phyloP scores from a whole-genome alignment of 805 yeast genomes.

The Starmerella bacillaris region DNA sequence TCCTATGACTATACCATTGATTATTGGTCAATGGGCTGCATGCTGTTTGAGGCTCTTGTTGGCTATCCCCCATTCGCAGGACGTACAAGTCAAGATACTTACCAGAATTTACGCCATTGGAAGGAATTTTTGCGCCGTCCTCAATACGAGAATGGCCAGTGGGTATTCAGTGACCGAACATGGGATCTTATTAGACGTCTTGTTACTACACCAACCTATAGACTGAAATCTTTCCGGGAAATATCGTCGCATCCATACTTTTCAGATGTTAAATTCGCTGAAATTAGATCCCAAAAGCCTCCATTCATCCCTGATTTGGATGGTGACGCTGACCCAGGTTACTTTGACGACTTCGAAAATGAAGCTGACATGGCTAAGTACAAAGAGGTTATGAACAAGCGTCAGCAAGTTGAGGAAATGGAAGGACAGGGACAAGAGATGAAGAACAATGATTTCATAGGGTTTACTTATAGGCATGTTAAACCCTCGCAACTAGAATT shows the following conservation, averaged over 20 bases:
- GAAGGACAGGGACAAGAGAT: conserved; percentile 42
- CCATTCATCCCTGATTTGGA: conserved; percentile 96
- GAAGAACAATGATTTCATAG: conserved; percentile 62
- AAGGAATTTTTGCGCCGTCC: conserved; percentile 76
- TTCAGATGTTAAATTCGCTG: conserved; percentile 62
- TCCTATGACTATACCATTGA: conserved; percentile 91
- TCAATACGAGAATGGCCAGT: conserved; percentile 74
- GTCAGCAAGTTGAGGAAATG: conserved; percentile 62
- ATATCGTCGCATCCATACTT: conserved; percentile 67
- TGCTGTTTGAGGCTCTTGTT: conserved; percentile 85
- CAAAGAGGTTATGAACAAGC: conserved; percentile 89
- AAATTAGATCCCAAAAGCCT: conserved; percentile 52
- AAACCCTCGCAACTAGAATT: conserved; percentile 14
- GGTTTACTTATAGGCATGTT: conserved; percentile 88
- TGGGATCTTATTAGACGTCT: conserved; percentile 73
- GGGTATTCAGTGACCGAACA: conserved; percentile 86
- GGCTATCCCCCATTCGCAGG: conserved; percentile 98
- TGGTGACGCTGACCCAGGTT: conserved; percentile 95
- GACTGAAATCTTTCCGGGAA: conserved; percentile 66
- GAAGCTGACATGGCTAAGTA: conserved; percentile 95
- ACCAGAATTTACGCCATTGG: conserved; percentile 86
- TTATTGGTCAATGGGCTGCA: conserved; percentile 97
- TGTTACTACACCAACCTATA: conserved; percentile 58
- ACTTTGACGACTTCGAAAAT: conserved; percentile 91
- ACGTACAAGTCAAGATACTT: conserved; percentile 81